phyloP scores from a whole-genome alignment of 257 asterid genomes.

The Eucommia ulmoides region DNA sequence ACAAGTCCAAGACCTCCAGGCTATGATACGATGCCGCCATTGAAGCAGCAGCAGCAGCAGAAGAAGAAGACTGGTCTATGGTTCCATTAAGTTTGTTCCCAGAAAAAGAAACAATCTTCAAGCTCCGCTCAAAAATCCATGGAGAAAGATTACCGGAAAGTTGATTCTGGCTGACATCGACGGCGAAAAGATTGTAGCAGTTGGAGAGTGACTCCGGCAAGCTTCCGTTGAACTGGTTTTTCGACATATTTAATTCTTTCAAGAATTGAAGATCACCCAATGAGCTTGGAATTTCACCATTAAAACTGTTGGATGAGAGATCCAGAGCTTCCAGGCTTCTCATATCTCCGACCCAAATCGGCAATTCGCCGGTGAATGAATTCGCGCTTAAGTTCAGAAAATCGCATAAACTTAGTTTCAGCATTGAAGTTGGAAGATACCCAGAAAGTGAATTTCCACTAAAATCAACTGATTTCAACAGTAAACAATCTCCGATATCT shows the following conservation, averaged over 20 bases:
- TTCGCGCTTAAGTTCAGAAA: constrained; percentile 39
- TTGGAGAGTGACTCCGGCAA: constrained; percentile 48
- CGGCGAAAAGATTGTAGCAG: constrained; percentile 38
- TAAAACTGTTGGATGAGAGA: constrained; percentile 47
- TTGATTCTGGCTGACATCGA: constrained; percentile 40
- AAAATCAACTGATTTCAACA: constrained; percentile 38
- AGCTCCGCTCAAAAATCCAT: constrained; percentile 44
- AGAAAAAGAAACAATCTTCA: constrained; percentile 37
- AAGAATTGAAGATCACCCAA: constrained; percentile 42
- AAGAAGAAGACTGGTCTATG: constrained; percentile 14
- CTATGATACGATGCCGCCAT: constrained; percentile 26
- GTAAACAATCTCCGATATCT: constrained; percentile 47
- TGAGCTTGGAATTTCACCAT: constrained; percentile 39
- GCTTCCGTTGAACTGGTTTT: constrained; percentile 38
- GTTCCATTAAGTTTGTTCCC: constrained; percentile 48
- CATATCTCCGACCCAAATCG: constrained; percentile 77
- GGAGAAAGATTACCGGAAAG: constrained; percentile 58
- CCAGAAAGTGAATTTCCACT: constrained; percentile 47
- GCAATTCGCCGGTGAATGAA: constrained; percentile 41
- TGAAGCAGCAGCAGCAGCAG: constrained; percentile 2
- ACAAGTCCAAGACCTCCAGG: constrained; percentile 51
- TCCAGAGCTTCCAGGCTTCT: constrained; percentile 47
- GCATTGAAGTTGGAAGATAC: constrained; percentile 49
- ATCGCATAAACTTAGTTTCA: constrained; percentile 33
- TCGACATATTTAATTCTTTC: constrained; percentile 44